Evolutionary conservation across 192 early-diverging fungal genomes (phyloP), one percentile per base, ranked within the genome.

Genomic region (Dissophora ornata): DNA sequence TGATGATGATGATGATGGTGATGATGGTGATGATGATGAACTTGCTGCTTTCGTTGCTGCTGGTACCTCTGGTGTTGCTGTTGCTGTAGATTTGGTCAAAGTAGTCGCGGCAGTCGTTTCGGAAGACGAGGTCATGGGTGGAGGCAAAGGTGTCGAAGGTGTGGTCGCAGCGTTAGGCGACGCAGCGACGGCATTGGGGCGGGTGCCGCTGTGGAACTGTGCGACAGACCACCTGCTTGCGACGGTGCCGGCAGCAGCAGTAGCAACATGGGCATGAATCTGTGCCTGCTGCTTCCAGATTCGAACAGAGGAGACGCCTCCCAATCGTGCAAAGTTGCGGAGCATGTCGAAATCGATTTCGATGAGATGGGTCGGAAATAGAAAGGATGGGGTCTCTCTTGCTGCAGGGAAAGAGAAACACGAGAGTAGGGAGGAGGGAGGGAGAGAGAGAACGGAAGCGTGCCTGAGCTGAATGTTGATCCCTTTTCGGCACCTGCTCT

Each of bases 71-170:
- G 36, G 10, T 28, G 60, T 51, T 30, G 57, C 19, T 38, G 70
- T 1, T 22, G 34, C 26, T 69, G 38, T 24, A 4, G 52, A 22
- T n/a, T 13, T n/a, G n/a, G 33, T 56, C 4, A 42, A 46, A 6
- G 57, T 45, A 2, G 28, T 41, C n/a, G n/a, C n/a, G n/a, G n/a
- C n/a, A n/a, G n/a, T n/a, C n/a, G n/a, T n/a, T n/a, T n/a, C n/a
- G n/a, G n/a, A n/a, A n/a, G n/a, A 6, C 36, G 36, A 38, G 36
- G 36, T 38, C 73, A 77, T 77, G 38, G 46, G 64, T 24, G 73
- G 73, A n/a, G 73, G 73, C 18, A 67, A 38, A 0, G 73, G 73
- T 34, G 52, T 67, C 19, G 73, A 77, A 19, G 73, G 73, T 2
- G 64, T 62, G 5, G 73, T 67, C 24, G 73, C 73, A 24, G 53